Percentiles rank a stretch among this genome's conserved stretches.
phyloP scores from a whole-genome alignment of 495 filamentous ascomycete species.

The Bryoglossum gracile region DNA sequence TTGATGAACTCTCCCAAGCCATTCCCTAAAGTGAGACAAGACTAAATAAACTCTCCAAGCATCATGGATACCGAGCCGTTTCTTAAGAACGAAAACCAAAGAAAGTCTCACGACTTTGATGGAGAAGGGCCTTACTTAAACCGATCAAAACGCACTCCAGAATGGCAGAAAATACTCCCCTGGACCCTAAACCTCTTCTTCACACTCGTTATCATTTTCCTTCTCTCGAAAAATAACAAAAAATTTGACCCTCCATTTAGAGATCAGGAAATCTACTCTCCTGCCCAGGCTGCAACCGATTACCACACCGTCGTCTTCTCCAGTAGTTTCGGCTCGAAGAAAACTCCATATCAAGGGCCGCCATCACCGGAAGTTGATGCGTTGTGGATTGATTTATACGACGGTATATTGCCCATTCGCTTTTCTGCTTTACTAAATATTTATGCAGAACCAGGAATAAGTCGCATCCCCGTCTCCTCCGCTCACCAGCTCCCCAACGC shows the following conservation, averaged over 20 bases:
- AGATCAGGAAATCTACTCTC: not conserved
- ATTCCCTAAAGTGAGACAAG: too few relatives aligned
- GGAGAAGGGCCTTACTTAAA: not conserved
- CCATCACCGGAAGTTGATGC: not conserved
- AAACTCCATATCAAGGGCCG: not conserved
- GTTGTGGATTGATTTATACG: not conserved
- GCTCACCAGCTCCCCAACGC: not conserved
- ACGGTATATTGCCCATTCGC: not conserved
- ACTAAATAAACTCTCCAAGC: too few relatives aligned
- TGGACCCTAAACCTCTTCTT: not conserved
- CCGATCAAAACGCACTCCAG: not conserved
- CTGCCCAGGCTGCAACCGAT: not conserved
- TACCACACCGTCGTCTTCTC: not conserved
- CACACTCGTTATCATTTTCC: not conserved
- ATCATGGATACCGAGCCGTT: too few relatives aligned
- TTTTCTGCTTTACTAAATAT: not conserved
- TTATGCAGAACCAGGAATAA: conserved; percentile 10
- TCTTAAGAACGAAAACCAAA: not conserved
- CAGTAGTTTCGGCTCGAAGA: not conserved
- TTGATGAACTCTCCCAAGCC: too few relatives aligned
- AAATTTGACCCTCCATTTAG: not conserved
- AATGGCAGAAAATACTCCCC: not conserved
- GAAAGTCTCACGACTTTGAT: not conserved
- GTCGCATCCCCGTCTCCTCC: not conserved
- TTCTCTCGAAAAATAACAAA: not conserved